Base-by-base conservation (phyloP, 441 rosid species). In the Flueggea neowawraea region DNA sequence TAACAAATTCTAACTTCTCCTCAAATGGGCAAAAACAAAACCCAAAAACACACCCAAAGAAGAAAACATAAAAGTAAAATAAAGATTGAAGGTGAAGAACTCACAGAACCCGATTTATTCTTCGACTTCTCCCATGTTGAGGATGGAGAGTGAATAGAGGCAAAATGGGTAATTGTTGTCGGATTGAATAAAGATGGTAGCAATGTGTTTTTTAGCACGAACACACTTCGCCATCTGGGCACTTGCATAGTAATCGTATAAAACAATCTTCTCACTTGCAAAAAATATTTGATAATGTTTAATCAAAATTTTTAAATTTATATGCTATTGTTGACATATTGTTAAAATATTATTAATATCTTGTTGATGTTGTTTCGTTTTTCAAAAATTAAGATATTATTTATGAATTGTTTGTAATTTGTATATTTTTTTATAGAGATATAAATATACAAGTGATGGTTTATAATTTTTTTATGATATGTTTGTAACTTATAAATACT, bases 121-220 rank as follows among this genome's bases (percentile, higher is more conserved):
- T 75, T 86, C 88, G 86, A 65, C 57, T 79, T 84, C 51, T 86
- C 80, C 5, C 63, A 67, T 4, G 76, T 11, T 17, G 56, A 6
- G 45, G 90, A 75, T 15, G 90, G 80, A 52, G 86, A 78, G 78
- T 84, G 90, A 69, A 86, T 67, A 2, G 71, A 75, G 68, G 80
- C 79, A 57, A 58, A 62, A 54, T 47, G 73, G 54, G 67, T 48
- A 0, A 63, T 65, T 16, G 65, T 52, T 7, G 31, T 33, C 16
- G 73, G 16, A 36, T 64, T 62, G 22, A 67, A 68, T n/a, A 62
- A 64, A 62, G 73, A 41, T 33, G 80, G 67, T 16, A 73, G 13
- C 52, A 80, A 71, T 15, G 74, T 59, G 51, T 71, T 63, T 61
- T 67, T 81, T 53, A 81, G 66, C 0, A 55, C 12, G 36, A 73